phyloP scores from a whole-genome alignment of 805 yeast genomes.

The Wickerhamomyces tratensis region DNA sequence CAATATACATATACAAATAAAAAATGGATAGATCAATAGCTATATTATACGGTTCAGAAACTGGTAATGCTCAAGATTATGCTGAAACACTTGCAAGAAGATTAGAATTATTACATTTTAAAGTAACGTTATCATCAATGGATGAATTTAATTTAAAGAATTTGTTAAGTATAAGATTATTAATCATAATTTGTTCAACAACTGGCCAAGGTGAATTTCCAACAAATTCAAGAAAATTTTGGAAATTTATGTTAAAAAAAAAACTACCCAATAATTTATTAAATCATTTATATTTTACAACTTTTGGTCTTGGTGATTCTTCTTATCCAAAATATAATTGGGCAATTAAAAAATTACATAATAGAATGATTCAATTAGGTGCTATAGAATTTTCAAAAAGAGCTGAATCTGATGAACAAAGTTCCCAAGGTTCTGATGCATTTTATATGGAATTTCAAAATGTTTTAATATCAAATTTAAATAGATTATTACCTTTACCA shows the following conservation, averaged over 20 bases:
- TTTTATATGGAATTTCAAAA: slow-evolving; percentile 70
- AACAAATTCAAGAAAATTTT: slow-evolving; percentile 58
- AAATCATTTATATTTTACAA: slow-evolving; percentile 50
- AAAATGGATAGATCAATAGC: slow-evolving; percentile 29
- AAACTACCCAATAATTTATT: slow-evolving; percentile 55
- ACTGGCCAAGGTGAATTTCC: slow-evolving; percentile 96
- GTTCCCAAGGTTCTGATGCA: slow-evolving; percentile 68
- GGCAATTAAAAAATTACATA: slow-evolving; percentile 79
- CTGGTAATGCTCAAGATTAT: slow-evolving; percentile 84
- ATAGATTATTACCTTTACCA: slow-evolving; percentile 25
- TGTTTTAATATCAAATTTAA: slow-evolving; percentile 28
- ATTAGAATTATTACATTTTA: slow-evolving; percentile 43
- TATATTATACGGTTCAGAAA: slow-evolving; percentile 83
- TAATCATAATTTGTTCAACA: slow-evolving; percentile 68
- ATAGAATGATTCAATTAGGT: slow-evolving; percentile 72
- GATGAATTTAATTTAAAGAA: slow-evolving; percentile 52
- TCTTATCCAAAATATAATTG: slow-evolving; percentile 82
- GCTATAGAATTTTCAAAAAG: slow-evolving; percentile 61
- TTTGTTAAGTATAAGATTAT: slow-evolving; percentile 36
- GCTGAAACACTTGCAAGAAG: slow-evolving; percentile 54
- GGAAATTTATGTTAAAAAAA: slow-evolving; percentile 63
- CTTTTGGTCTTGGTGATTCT: slow-evolving; percentile 91
- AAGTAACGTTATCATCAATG: slow-evolving; percentile 38
- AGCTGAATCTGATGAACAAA: slow-evolving; percentile 85
- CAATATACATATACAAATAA: not conserved